Conservation (phyloP, 257 asterid species). For the Solanum medicagineum region DNA sequence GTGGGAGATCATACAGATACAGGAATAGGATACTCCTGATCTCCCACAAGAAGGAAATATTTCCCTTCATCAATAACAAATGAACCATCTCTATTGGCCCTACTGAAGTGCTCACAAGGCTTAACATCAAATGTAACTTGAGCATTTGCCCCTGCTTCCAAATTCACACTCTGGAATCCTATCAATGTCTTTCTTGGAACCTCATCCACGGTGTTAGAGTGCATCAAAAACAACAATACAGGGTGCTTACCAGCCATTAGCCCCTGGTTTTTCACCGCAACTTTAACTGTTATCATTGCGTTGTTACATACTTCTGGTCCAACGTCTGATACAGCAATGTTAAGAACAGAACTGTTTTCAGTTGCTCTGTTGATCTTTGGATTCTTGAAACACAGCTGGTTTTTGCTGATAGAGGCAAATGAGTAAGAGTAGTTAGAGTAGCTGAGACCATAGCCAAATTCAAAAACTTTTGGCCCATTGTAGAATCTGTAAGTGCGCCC, state of each 20-base stretch:
- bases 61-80: constrained; percentile 40
- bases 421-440: constrained; percentile 36
- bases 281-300: constrained; percentile 12
- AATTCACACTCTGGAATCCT: constrained; percentile 32
- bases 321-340: constrained; percentile 20
- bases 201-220: constrained; percentile 7
- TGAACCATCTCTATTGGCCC: constrained; percentile 29
- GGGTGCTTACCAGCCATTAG: constrained; percentile 42
- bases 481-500: constrained; percentile 71
- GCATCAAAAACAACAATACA: constrained; percentile 21
- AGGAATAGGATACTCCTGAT: constrained; percentile 22
- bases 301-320: constrained; percentile 16
- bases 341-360: background rate
- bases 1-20: constrained; percentile 17
- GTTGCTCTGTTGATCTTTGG: background rate
- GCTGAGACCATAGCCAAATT: constrained; percentile 66
- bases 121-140: constrained; percentile 20
- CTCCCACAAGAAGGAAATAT: constrained; percentile 27
- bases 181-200: constrained; percentile 30
- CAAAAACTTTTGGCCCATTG: constrained; percentile 44
- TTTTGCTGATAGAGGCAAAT: constrained; percentile 18
- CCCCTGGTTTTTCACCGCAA: constrained; percentile 34
- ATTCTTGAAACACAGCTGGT: constrained; percentile 10
- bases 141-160: constrained; percentile 19
- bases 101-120: constrained; percentile 43